A percentile compares a stretch with the other conserved stretches of the same genome.
Conservation (phyloP, 2,329 filamentous ascomycete genomes). For the Paecilomyces formosus region DNA sequence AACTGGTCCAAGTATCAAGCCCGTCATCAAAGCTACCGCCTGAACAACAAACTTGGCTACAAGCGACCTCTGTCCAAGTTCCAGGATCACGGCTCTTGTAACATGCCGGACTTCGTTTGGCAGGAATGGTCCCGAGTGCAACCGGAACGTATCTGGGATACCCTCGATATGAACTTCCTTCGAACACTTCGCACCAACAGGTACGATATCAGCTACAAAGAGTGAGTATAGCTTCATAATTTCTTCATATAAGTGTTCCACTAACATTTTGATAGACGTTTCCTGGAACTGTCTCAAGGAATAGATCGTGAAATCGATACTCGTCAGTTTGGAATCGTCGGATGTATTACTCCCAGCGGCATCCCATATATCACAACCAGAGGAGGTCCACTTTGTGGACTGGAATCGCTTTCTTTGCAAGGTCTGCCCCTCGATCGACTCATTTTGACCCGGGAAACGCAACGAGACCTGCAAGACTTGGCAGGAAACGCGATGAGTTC, state of each 20-base stretch:
- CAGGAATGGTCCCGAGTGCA: constrained; percentile 43
- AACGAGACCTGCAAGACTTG: constrained; percentile 58
- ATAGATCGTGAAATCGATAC: constrained; percentile 52
- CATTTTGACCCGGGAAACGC: constrained; percentile 55
- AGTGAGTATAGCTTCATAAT: constrained; percentile 46
- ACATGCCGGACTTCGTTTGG: constrained; percentile 51
- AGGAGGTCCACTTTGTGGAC: constrained; percentile 53
- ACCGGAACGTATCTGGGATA: constrained; percentile 57
- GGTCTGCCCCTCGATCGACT: constrained; percentile 59
- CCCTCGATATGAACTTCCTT: constrained; percentile 56
- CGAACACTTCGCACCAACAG: constrained; percentile 37
- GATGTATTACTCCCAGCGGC: constrained; percentile 62
- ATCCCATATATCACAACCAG: constrained; percentile 54
- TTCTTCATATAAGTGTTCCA: constrained; percentile 43
- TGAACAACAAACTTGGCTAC: constrained; percentile 43
- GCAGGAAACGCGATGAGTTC: constrained; percentile 76
- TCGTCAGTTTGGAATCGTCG: constrained; percentile 49
- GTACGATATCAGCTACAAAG: constrained; percentile 55
- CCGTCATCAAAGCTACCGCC: constrained; percentile 52
- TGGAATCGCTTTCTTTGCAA: constrained; percentile 59
- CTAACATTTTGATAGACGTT: constrained; percentile 19
- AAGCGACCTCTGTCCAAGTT: constrained; percentile 54
- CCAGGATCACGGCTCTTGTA: constrained; percentile 46
- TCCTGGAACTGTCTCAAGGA: constrained; percentile 64
- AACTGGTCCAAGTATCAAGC: constrained; percentile 43